Base-by-base conservation (phyloP, 768 basidiomycete species). In the Gloeostereum incarnatum region DNA sequence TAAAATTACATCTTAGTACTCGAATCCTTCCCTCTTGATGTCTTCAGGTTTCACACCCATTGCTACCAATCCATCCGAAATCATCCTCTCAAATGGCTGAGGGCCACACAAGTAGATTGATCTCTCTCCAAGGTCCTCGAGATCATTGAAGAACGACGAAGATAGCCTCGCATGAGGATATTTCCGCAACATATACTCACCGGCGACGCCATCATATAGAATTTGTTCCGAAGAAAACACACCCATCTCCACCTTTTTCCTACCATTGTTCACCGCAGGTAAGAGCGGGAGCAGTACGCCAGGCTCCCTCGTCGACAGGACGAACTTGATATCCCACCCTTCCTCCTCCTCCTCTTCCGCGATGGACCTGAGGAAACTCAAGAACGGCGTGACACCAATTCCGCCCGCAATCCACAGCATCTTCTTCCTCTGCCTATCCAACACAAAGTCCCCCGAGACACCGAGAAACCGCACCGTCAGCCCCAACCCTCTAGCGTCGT, bases 321-420 rank as follows among this genome's bases (percentile, higher is more conserved):
- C 52, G 20, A 80, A 57, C 0, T 56, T 55, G n/a, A 80, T 58
- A 43, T 74, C 65, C 43, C 55, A 54, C 21, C 40, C 19, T 13
- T 35, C 34, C 14, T 43, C 31, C 35, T 41, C 19, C 34, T 26
- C 30, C 38, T 40, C 38, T 17, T 44, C 40, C 5, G 16, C 3
- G 13, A 53, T 46, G 9, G 49, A 50, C 13, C 45, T 38, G 1
- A 76, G 58, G 69, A 79, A 67, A 19, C 66, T 65, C n/a, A 81
- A 49, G 53, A 75, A 81, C 0, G 76, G 78, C 13, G 79, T 81
- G 14, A 81, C 33, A 3, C 79, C 78, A 27, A 81, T 79, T 1
- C 78, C 78, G 17, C 75, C 78, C 1, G 75, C 76, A n/a, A 75
- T 54, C 75, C 74, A 79, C 19, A 78, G 52, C 20, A 75, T 47